phyloP scores from a whole-genome alignment of 2,329 filamentous ascomycete species.

The Teratosphaeriaceae sp. region DNA sequence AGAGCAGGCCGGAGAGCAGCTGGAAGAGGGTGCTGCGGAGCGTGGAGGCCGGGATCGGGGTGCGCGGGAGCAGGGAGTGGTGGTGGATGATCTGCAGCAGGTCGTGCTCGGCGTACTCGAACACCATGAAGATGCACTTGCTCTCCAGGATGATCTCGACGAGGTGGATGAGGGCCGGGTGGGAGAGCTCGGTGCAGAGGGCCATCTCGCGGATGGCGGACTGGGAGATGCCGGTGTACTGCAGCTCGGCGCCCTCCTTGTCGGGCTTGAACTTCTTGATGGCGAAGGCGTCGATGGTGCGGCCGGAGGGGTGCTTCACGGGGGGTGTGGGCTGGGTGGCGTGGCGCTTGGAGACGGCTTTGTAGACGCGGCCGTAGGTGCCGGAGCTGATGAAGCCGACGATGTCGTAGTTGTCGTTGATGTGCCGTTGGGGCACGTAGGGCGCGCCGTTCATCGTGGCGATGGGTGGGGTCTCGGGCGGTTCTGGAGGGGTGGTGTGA shows the following conservation, averaged over 20 bases:
- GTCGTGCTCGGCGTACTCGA: constrained; percentile 97
- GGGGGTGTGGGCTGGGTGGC: constrained; percentile 34
- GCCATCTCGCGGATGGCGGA: constrained; percentile 97
- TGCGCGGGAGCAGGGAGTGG: constrained; percentile 81
- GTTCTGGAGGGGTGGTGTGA: constrained; percentile 12
- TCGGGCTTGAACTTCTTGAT: constrained; percentile 99
- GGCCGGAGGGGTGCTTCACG: constrained; percentile 24
- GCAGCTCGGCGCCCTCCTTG: constrained; percentile 85
- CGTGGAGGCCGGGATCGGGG: constrained; percentile 79
- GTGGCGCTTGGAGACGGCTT: constrained; percentile 81
- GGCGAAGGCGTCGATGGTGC: constrained; percentile 68
- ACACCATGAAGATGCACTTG: constrained; percentile 99
- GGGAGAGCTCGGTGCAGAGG: constrained; percentile 82
- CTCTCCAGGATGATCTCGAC: constrained; percentile 96
- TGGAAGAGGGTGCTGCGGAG: constrained; percentile 96
- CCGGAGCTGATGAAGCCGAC: constrained; percentile 97
- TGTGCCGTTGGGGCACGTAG: constrained; percentile 69
- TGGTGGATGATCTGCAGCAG: constrained; percentile 97
- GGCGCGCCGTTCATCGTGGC: constrained; percentile 29
- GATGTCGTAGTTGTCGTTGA: constrained; percentile 90
- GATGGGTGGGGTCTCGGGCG: constrained; percentile 23
- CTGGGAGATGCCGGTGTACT: constrained; percentile 96
- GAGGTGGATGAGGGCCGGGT: constrained; percentile 82
- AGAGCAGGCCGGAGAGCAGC: constrained; percentile 87
- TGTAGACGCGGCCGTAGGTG: constrained; percentile 97